Base-by-base conservation (phyloP, 208 protist species). In the Trypanosoma mega region DNA sequence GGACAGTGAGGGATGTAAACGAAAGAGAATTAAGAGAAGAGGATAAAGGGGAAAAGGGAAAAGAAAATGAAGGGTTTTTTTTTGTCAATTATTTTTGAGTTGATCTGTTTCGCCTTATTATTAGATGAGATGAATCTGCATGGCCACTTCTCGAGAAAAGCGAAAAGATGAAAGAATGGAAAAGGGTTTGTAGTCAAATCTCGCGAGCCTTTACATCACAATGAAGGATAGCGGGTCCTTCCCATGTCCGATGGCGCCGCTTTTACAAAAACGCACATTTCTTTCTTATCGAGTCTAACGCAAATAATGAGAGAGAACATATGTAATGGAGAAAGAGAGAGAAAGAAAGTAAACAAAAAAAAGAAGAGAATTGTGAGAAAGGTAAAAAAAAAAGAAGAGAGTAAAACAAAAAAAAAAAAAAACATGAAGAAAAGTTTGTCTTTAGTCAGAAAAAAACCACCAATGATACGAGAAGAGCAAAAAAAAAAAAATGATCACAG, bases 141-240 rank as follows among this genome's bases (percentile, higher is more conserved):
- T n/a, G n/a, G n/a, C n/a, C n/a, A n/a, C n/a, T n/a, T n/a, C n/a
- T n/a, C n/a, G n/a, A n/a, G n/a, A 39, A 16, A 39, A 39, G 12
- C 12, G 12, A 39, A 39, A 16, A 39, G 34, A 39, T 39, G 34
- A 12, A 16, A 16, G 34, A 39, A 12, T 16, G 34, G 34, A 39
- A 12, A 12, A 39, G 34, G n/a, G n/a, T n/a, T n/a, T n/a, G n/a
- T n/a, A n/a, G n/a, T n/a, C n/a, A 39, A 3, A 26, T 69, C 63
- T 69, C 23, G 63, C 63, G 52, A 50, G 34, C 44, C 34, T 20
- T 61, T 60, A 62, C 63, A 69, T 69, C 63, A 60, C 53, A 46
- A 47, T 59, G 44, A 36, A 62, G 9, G 26, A 53, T 48, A 20
- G 33, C n/a, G 9, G 16, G 8, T 31, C 16, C 12, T 55, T 34